Evolutionary conservation across 2,329 filamentous ascomycete species (phyloP).

Genomic region (Fusarium compactum): DNA sequence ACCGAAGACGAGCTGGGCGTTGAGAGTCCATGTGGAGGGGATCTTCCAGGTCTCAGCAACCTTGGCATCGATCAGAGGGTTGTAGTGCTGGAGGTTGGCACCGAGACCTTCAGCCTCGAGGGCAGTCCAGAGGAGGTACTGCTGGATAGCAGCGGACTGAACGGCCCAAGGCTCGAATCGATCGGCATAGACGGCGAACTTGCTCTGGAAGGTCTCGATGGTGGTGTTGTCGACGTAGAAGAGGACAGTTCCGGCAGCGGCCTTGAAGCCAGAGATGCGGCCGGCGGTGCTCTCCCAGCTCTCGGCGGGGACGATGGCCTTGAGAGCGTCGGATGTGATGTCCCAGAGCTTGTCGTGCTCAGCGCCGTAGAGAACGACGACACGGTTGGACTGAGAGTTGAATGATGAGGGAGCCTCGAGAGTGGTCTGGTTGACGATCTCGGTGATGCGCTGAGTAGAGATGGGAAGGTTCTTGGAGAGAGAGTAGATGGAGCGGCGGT

Average conservation of each 20-base stretch:
- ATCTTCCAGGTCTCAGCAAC: conserved; percentile 77
- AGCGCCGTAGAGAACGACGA: conserved; percentile 81
- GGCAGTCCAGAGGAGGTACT: conserved; percentile 83
- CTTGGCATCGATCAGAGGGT: conserved; percentile 82
- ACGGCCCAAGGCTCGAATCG: conserved; percentile 82
- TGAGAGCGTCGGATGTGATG: conserved; percentile 66
- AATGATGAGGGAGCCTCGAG: conserved; percentile 82
- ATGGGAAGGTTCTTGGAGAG: conserved; percentile 72
- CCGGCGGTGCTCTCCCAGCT: conserved; percentile 66
- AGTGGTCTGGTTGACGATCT: conserved; percentile 74
- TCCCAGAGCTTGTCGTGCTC: conserved; percentile 94
- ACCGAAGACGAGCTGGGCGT: conserved; percentile 88
- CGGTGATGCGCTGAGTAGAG: conserved; percentile 66
- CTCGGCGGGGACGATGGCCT: conserved; percentile 72
- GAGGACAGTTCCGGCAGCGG: conserved; percentile 82
- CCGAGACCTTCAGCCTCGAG: conserved; percentile 87
- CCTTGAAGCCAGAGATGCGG: conserved; percentile 70
- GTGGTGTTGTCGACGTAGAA: conserved; percentile 85
- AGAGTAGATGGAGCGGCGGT: conserved; percentile 76
- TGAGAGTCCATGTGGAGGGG: conserved; percentile 78
- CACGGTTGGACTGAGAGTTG: conserved; percentile 87
- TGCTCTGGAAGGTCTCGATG: conserved; percentile 74
- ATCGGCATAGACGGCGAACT: conserved; percentile 80
- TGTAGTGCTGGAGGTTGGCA: conserved; percentile 94
- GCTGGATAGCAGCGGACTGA: conserved; percentile 82